A percentile compares a stretch with the other conserved stretches of the same genome.
These are phyloP conservation scores for Maudiozyma bulderi DNA, from an alignment of 805 yeast genomes.

Conservation along the genomic window DNA sequence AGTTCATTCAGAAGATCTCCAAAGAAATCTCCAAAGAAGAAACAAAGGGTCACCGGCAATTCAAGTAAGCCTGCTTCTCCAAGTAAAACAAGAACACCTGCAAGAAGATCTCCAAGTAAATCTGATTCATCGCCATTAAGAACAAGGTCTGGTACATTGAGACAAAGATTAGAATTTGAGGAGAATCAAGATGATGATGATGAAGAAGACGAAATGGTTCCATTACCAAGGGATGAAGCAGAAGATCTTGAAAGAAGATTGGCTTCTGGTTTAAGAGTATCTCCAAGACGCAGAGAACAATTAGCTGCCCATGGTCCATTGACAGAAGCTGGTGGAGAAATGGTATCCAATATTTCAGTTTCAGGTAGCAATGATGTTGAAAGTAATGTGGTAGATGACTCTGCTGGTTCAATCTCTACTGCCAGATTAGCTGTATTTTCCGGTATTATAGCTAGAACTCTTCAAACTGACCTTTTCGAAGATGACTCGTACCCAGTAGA, in stretches of 20 bases:
- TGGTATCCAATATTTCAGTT: conserved; percentile 13
- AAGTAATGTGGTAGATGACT: conserved; percentile 6
- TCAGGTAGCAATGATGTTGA: conserved; percentile 8
- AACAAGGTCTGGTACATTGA: conserved; percentile 5
- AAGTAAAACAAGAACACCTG: conserved; percentile 9
- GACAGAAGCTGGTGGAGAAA: conserved; percentile 17
- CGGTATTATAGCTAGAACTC: conserved; percentile 37
- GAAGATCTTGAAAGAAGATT: conserved; percentile 24
- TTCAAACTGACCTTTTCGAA: conserved; percentile 36
- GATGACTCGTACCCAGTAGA: conserved; percentile 36
- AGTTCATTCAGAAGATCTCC: conserved; percentile 16
- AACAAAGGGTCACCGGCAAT: conserved; percentile 13
- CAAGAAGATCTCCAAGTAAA: conserved; percentile 6
- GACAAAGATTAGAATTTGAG: conserved; percentile 14
- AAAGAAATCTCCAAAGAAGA: conserved; percentile 29
- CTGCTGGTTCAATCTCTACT: conserved; percentile 36
- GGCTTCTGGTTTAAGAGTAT: conserved; percentile 21
- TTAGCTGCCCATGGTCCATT: conserved; percentile 12
- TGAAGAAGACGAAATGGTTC: conserved; percentile 17
- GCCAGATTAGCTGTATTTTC: conserved; percentile 41
- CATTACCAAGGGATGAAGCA: conserved; percentile 24
- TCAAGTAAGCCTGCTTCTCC: conserved; percentile 14
- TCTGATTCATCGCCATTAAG: conserved; percentile 1
- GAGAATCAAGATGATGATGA: conserved; percentile 25
- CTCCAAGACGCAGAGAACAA: conserved; percentile 22